Base-by-base conservation (phyloP, 1,284 basidiomycete species). In the Cutaneotrichosporon cavernicola region DNA sequence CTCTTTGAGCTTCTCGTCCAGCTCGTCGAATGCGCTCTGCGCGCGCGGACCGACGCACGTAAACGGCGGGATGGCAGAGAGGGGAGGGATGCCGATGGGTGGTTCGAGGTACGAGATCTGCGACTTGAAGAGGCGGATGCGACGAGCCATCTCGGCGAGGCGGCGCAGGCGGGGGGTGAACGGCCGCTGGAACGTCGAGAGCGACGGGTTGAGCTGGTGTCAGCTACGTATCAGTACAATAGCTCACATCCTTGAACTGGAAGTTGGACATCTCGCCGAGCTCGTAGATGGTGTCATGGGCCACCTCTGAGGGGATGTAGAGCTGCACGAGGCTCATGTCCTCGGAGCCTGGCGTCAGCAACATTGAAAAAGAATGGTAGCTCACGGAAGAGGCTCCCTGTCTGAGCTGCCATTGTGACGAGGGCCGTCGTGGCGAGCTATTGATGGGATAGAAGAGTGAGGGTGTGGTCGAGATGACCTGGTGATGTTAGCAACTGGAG, bases 311-410 rank as follows among this genome's bases (percentile, higher is more conserved):
- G 57, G 97, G 97, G 73, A 98, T 91, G 81, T 96, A 97, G 77
- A 99, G 89, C 85, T 99, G 95, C 72, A 97, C 90, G 83, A 97
- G 85, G 84, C 92, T 96, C 95, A 98, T 97, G 83, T 88, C 86
- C 83, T 95, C 92, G 84, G 92, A 96, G 69, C 90, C 92, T 95
- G 70, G 11, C 16, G 59, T 61, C 46, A 62, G 58, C 47, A 16
- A 21, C 22, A 32, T 40, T 22, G 58, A 21, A 18, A 14, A 32
- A 9, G 60, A 5, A 2, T 4, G 6, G 9, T 21, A 13, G 85
- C 88, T 70, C 77, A 93, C 91, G 90, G 84, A 93, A 89, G 82
- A 91, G 82, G 74, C 88, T 91, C 60, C 56, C 63, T 55, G 21
- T 47, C 30, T 22, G 38, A 36, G 52, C 65, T 43, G 68, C 70